Conservation (phyloP, 768 basidiomycete species). For the Tephrocybe sp. region DNA sequence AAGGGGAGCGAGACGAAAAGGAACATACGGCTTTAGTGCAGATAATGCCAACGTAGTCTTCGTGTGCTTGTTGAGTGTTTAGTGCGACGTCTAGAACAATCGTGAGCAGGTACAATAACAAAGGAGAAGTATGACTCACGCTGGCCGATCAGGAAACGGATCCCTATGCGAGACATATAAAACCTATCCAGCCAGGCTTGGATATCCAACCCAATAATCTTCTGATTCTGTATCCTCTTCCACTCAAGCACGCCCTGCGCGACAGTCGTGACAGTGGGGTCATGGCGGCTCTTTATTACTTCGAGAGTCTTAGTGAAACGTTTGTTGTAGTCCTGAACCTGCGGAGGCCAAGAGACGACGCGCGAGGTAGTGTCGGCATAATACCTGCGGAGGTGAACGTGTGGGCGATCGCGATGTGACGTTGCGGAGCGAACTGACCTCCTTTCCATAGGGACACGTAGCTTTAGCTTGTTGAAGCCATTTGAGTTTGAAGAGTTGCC, state of each 20-base stretch:
- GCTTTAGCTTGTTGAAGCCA: slow-evolving; percentile 53
- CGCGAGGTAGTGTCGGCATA: slow-evolving; percentile 68
- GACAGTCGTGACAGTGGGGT: slow-evolving; percentile 96
- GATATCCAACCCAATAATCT: slow-evolving; percentile 78
- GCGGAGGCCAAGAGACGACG: slow-evolving; percentile 81
- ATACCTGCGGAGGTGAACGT: slow-evolving; percentile 51
- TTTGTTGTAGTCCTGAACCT: slow-evolving; percentile 90
- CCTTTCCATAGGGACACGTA: slow-evolving; percentile 82
- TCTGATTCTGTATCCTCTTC: slow-evolving; percentile 74
- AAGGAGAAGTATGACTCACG: slow-evolving; percentile 47
- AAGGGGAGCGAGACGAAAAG: neutral
- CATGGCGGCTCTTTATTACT: slow-evolving; percentile 90
- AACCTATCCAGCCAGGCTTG: slow-evolving; percentile 97
- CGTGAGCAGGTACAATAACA: neutral
- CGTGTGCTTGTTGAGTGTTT: slow-evolving; percentile 87
- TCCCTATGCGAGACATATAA: slow-evolving; percentile 93
- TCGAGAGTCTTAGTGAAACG: slow-evolving; percentile 86
- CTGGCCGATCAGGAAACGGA: slow-evolving; percentile 95
- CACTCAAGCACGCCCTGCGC: slow-evolving; percentile 96
- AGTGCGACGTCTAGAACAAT: slow-evolving; percentile 76
- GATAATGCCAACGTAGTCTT: slow-evolving; percentile 95
- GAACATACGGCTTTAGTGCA: slow-evolving; percentile 81
- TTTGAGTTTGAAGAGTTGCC: slow-evolving; percentile 17
- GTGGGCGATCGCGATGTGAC: neutral
- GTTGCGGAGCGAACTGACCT: slow-evolving; percentile 45